A percentile compares a stretch with the other conserved stretches of the same genome.
Conservation (phyloP, 495 filamentous ascomycete species). For the Penicillium atrosanguineum region DNA sequence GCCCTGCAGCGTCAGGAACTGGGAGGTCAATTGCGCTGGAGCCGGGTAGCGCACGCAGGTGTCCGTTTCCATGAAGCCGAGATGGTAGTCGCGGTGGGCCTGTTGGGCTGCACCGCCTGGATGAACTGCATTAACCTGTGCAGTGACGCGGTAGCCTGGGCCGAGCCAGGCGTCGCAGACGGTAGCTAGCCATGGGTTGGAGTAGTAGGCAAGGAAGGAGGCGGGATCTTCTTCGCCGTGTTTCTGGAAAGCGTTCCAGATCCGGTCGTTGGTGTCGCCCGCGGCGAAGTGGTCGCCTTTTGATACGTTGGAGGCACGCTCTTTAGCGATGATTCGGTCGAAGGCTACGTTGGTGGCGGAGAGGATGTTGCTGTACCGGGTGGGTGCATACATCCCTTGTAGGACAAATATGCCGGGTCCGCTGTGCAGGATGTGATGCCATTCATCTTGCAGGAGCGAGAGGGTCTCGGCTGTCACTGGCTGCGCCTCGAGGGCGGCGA, state of each 20-base stretch:
- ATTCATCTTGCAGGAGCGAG: slow-evolving; percentile 50
- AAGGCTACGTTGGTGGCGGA: slow-evolving; percentile 40
- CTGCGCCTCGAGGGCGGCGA: slow-evolving; percentile 24
- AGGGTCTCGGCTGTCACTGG: slow-evolving; percentile 14
- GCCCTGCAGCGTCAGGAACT: slow-evolving; percentile 55
- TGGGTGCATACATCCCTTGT: slow-evolving; percentile 39
- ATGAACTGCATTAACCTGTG: slow-evolving; percentile 56
- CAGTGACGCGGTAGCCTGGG: slow-evolving; percentile 51
- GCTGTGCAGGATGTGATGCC: slow-evolving; percentile 49
- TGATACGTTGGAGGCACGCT: slow-evolving; percentile 16
- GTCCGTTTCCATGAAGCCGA: slow-evolving; percentile 49
- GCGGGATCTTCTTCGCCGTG: slow-evolving; percentile 44
- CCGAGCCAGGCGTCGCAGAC: slow-evolving; percentile 51
- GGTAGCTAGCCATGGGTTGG: slow-evolving; percentile 48
- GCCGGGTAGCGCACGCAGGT: slow-evolving; percentile 37
- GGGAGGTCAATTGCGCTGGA: slow-evolving; percentile 41
- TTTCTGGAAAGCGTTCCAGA: slow-evolving; percentile 60
- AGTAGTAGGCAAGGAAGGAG: slow-evolving; percentile 52
- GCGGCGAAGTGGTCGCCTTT: slow-evolving; percentile 57
- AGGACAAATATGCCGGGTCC: slow-evolving; percentile 55
- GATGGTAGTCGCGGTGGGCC: slow-evolving; percentile 56
- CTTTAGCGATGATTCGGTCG: slow-evolving; percentile 42
- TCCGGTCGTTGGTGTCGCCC: slow-evolving; percentile 47
- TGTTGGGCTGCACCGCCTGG: slow-evolving; percentile 51
- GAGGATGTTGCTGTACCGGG: slow-evolving; percentile 30